Evolutionary conservation across 129 eudicot genomes (phyloP).

Genomic region (Tanacetum coccineum): DNA sequence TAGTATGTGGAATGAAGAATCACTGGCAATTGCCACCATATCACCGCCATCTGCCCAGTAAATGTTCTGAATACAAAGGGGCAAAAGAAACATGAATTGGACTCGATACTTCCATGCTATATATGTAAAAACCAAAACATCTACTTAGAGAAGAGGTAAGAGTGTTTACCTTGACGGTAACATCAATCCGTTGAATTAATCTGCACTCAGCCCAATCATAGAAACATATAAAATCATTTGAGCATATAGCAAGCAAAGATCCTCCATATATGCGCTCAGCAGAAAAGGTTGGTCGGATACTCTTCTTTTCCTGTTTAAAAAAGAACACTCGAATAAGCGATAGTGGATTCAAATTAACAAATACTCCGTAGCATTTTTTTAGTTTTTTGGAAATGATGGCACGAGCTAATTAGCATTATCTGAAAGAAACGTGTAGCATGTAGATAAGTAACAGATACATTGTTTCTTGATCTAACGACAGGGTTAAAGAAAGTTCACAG

Average conservation of each 20-base stretch:
- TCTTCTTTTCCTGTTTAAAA: constrained; percentile 72
- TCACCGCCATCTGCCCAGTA: constrained; percentile 99
- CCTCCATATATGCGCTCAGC: constrained; percentile 92
- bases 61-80: constrained; percentile 45
- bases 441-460: constrained; percentile 12
- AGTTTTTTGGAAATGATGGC: too few relatives aligned
- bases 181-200: constrained; percentile 86
- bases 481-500: constrained; percentile 21
- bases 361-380: not conserved
- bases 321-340: constrained; percentile 12
- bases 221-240: constrained; percentile 91
- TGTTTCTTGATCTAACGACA: constrained; percentile 13
- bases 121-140: not conserved
- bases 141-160: constrained; percentile 9
- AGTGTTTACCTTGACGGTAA: constrained; percentile 64
- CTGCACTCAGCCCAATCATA: constrained; percentile 97
- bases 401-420: not conserved
- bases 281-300: constrained; percentile 86
- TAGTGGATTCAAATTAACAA: not conserved
- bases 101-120: constrained; percentile 14
- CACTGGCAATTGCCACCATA: constrained; percentile 86
- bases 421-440: not conserved
- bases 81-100: constrained; percentile 7
- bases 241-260: constrained; percentile 73
- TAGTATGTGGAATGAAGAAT: constrained; percentile 81